Percentiles rank a stretch among this genome's conserved stretches.
Conservation (phyloP, 108 stramenopile genomes). For the Skeletonema marinoi region DNA sequence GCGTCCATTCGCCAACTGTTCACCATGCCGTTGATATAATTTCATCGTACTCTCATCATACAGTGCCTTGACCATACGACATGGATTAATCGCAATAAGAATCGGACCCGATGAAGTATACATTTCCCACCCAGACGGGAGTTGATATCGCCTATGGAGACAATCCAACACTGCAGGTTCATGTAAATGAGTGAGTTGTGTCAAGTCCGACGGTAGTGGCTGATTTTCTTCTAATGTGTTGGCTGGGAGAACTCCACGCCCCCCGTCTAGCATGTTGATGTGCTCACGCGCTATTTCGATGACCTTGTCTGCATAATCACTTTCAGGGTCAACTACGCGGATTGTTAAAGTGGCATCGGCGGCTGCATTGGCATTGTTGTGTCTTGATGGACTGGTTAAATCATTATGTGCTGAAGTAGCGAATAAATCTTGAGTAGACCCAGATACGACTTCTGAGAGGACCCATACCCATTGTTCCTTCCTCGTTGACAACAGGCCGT, state of each 20-base stretch:
- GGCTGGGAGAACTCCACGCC: constrained; percentile 17
- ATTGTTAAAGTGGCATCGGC: constrained; percentile 5
- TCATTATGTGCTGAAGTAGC: neutral
- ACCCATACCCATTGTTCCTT: constrained; percentile 19
- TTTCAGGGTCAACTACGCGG: constrained; percentile 14
- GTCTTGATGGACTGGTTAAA: neutral
- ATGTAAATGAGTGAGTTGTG: constrained; percentile 38
- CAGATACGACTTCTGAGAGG: constrained; percentile 16
- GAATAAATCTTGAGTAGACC: constrained; percentile 12
- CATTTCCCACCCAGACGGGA: constrained; percentile 46
- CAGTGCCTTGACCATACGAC: constrained; percentile 33
- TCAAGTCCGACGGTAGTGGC: constrained; percentile 24
- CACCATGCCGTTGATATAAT: constrained; percentile 38
- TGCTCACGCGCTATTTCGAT: constrained; percentile 15
- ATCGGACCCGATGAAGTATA: constrained; percentile 72
- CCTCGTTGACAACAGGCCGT: constrained; percentile 7
- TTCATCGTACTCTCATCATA: constrained; percentile 46
- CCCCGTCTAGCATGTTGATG: neutral
- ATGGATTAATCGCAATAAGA: constrained; percentile 71
- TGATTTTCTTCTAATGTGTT: neutral
- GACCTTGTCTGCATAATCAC: constrained; percentile 11
- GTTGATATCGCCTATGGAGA: constrained; percentile 30
- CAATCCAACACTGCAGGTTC: constrained; percentile 50
- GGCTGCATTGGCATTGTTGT: neutral
- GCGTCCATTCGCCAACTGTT: constrained; percentile 9